These are phyloP conservation scores for Artemisia annua DNA, from an alignment of 129 eudicot species.

Conservation along the genomic window DNA sequence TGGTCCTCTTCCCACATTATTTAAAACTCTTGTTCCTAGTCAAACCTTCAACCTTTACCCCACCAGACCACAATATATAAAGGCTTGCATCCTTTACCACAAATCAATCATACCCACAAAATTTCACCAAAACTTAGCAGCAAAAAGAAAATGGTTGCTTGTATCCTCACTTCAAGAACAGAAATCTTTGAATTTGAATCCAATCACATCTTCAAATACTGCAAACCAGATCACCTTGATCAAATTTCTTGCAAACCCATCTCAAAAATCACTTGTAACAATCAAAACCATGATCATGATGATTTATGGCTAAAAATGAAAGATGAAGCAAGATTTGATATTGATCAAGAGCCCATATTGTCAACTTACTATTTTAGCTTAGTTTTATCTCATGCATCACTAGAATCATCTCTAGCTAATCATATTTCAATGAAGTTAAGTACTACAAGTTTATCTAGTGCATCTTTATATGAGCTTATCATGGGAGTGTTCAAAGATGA, in stretches of 20 bases:
- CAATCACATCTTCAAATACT: slow-evolving; percentile 34
- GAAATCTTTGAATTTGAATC: slow-evolving; percentile 39
- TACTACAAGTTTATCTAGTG: slow-evolving; percentile 46
- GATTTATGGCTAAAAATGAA: slow-evolving; percentile 66
- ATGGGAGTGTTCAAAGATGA: slow-evolving; percentile 51
- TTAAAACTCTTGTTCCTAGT: no score
- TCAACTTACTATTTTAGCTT: slow-evolving; percentile 57
- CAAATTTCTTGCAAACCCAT: slow-evolving; percentile 52
- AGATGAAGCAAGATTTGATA: slow-evolving; percentile 62
- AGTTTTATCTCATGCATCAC: slow-evolving; percentile 56
- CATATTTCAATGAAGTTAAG: slow-evolving; percentile 63
- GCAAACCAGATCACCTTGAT: slow-evolving; percentile 43
- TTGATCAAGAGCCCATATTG: slow-evolving; percentile 83
- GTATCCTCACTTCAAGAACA: slow-evolving; percentile 49
- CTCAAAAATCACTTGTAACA: slow-evolving; percentile 24
- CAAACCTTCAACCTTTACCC: no score
- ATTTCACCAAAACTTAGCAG: not conserved
- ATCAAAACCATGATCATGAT: slow-evolving; percentile 18
- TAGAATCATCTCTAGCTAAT: slow-evolving; percentile 67
- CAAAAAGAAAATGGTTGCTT: slow-evolving; percentile 53
- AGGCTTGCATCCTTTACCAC: no score
- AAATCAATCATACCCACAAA: no score
- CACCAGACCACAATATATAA: no score
- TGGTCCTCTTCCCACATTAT: no score
- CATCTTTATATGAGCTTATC: slow-evolving; percentile 73